Conservation (phyloP, 495 filamentous ascomycete genomes). For the Xanthoparmelia taractica region DNA sequence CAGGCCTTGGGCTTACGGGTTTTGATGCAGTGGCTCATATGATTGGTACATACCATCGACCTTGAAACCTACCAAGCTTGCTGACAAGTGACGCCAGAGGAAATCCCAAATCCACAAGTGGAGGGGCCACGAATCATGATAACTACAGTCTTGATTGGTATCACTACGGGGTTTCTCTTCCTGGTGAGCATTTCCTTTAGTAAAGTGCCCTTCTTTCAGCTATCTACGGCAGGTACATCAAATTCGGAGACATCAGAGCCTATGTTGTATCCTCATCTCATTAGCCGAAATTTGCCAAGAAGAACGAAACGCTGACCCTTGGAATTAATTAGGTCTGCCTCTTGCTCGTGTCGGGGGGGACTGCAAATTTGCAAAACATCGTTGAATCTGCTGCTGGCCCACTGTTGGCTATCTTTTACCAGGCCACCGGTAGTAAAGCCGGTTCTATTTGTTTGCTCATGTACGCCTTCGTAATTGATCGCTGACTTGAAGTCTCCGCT, state of each 20-base stretch:
- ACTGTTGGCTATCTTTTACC: slow-evolving; percentile 61
- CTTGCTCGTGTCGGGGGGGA: slow-evolving; percentile 52
- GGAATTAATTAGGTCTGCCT: slow-evolving; percentile 38
- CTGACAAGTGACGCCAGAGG: slow-evolving; percentile 37
- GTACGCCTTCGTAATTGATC: slow-evolving; percentile 31
- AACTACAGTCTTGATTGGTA: slow-evolving; percentile 59
- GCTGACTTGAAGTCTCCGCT: slow-evolving; percentile 25
- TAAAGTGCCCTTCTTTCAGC: too few relatives aligned
- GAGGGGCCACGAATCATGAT: slow-evolving; percentile 69
- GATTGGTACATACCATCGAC: slow-evolving; percentile 31
- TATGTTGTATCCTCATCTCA: too few relatives aligned
- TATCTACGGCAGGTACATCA: too few relatives aligned
- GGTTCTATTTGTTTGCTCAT: slow-evolving; percentile 62
- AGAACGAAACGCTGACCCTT: neutral
- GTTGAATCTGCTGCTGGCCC: slow-evolving; percentile 56
- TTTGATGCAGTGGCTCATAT: slow-evolving; percentile 59
- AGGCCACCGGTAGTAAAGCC: slow-evolving; percentile 57
- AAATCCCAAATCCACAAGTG: slow-evolving; percentile 61
- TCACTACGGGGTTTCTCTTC: slow-evolving; percentile 61
- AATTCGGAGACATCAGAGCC: too few relatives aligned
- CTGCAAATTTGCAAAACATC: slow-evolving; percentile 42
- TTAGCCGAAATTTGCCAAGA: too few relatives aligned
- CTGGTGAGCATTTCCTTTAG: slow-evolving; percentile 29
- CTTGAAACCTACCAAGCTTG: neutral
- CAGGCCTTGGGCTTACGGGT: slow-evolving; percentile 52